A percentile compares a stretch with the other conserved stretches of the same genome.
These are phyloP conservation scores for Pyracantha coccinea DNA, from an alignment of 331 rosid genomes.

Conservation along the genomic window DNA sequence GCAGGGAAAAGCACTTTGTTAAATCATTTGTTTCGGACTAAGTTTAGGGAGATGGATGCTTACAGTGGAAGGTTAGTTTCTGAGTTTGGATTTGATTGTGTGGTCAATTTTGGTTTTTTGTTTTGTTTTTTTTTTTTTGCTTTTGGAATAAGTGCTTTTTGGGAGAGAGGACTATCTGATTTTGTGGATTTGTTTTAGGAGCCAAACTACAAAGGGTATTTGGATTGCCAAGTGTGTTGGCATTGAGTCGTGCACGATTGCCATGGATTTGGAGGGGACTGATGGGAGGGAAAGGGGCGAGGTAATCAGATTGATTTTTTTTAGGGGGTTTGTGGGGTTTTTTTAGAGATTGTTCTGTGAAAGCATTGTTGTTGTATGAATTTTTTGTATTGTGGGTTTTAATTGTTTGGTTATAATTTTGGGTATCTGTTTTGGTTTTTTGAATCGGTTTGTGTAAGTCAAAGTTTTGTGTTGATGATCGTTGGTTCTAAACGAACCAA, in stretches of 20 bases:
- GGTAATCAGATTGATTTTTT: constrained; percentile 47
- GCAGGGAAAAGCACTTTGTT: constrained; percentile 89
- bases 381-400: no score
- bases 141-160: neutral
- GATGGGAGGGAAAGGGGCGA: constrained; percentile 98
- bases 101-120: neutral
- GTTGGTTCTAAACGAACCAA: no score
- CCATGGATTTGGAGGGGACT: constrained; percentile 98
- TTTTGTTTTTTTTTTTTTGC: no score
- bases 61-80: constrained; percentile 65
- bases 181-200: constrained; percentile 29
- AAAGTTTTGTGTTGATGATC: no score
- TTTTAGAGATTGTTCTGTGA: no score
- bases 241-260: constrained; percentile 82
- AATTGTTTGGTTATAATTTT: no score
- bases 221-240: constrained; percentile 87
- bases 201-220: constrained; percentile 91
- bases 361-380: neutral
- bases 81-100: neutral
- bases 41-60: constrained; percentile 94
- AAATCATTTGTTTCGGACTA: constrained; percentile 76
- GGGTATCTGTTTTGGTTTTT: no score
- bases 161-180: neutral
- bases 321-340: no score
- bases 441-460: no score